Percentiles rank a stretch among this genome's conserved stretches.
These are phyloP conservation scores for Corynascus novoguineensis DNA, from an alignment of 495 filamentous ascomycete species.

Conservation along the genomic window DNA sequence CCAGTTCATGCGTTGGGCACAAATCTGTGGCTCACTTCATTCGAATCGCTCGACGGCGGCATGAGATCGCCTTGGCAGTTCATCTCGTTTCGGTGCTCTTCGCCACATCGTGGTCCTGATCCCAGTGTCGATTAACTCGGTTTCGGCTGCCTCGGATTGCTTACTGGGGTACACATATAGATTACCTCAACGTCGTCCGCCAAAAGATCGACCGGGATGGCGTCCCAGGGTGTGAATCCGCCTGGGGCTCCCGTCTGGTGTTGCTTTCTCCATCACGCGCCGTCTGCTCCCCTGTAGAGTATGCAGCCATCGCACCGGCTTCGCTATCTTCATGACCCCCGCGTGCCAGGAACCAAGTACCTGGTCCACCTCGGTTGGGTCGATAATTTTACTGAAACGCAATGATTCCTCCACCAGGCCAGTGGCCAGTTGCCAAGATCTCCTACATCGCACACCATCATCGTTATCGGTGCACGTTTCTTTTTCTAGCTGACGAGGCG, in stretches of 20 bases:
- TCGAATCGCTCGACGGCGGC: conserved; percentile 1
- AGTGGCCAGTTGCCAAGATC: neutral
- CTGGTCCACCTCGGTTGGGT: conserved; percentile 4
- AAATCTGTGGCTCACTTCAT: conserved; percentile 15
- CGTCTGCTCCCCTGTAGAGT: neutral
- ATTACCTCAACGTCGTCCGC: conserved; percentile 3
- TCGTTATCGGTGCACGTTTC: neutral
- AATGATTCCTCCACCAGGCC: neutral
- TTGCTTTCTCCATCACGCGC: conserved; percentile 1
- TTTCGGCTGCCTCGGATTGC: neutral
- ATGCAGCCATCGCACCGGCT: neutral
- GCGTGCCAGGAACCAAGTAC: neutral
- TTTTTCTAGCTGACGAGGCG: neutral
- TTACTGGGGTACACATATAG: too few species aligned
- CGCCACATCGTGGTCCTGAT: conserved; percentile 9
- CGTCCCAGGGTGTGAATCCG: conserved; percentile 9
- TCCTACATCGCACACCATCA: neutral
- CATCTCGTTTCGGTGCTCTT: neutral
- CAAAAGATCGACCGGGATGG: conserved; percentile 10
- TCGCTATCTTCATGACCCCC: conserved; percentile 1
- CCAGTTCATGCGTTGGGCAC: conserved; percentile 3
- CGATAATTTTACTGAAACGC: conserved; percentile 25
- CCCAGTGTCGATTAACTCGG: conserved; percentile 11
- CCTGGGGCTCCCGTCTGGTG: neutral
- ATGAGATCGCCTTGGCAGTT: conserved; percentile 12